Percentiles rank a stretch among this genome's conserved stretches.
These are phyloP conservation scores for Phytophthora meadii DNA, from an alignment of 352 stramenopile species.

Conservation along the genomic window DNA sequence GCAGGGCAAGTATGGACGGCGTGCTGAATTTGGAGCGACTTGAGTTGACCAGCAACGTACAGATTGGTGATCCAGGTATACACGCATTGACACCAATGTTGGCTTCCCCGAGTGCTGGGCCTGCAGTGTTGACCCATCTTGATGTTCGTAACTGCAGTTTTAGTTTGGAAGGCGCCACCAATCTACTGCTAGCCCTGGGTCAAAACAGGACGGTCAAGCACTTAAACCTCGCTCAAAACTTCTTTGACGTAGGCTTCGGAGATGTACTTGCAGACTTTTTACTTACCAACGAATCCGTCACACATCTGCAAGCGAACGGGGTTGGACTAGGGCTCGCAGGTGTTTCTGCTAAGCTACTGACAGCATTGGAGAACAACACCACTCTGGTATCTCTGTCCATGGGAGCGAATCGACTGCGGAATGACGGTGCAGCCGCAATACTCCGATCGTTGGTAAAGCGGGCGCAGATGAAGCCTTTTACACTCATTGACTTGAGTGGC, in stretches of 20 bases:
- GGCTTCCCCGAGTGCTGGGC: conserved; percentile 28
- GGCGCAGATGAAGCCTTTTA: conserved; percentile 45
- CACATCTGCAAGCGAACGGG: conserved; percentile 63
- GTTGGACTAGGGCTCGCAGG: conserved; percentile 63
- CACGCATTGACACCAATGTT: conserved; percentile 74
- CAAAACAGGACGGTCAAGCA: conserved; percentile 59
- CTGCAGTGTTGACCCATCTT: conserved; percentile 54
- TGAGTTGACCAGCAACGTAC: conserved; percentile 72
- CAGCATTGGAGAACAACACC: conserved; percentile 57
- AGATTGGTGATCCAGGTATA: conserved; percentile 68
- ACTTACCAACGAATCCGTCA: conserved; percentile 56
- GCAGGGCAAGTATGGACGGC: conserved; percentile 54
- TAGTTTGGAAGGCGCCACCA: conserved; percentile 65
- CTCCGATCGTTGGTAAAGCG: conserved; percentile 61
- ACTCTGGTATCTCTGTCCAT: conserved; percentile 63
- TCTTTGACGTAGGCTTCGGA: conserved; percentile 68
- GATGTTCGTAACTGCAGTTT: conserved; percentile 77
- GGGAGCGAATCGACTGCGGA: conserved; percentile 72
- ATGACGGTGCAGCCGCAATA: conserved; percentile 56
- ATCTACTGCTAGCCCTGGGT: conserved; percentile 60
- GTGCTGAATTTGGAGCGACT: conserved; percentile 57
- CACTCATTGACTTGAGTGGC: conserved; percentile 69
- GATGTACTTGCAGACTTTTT: conserved; percentile 78
- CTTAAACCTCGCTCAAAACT: conserved; percentile 80
- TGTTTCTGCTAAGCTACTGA: conserved; percentile 53